A percentile compares a stretch with the other conserved stretches of the same genome.
Evolutionary conservation across 2,329 filamentous ascomycete species (phyloP).

Genomic region (Trichoderma gracile): DNA sequence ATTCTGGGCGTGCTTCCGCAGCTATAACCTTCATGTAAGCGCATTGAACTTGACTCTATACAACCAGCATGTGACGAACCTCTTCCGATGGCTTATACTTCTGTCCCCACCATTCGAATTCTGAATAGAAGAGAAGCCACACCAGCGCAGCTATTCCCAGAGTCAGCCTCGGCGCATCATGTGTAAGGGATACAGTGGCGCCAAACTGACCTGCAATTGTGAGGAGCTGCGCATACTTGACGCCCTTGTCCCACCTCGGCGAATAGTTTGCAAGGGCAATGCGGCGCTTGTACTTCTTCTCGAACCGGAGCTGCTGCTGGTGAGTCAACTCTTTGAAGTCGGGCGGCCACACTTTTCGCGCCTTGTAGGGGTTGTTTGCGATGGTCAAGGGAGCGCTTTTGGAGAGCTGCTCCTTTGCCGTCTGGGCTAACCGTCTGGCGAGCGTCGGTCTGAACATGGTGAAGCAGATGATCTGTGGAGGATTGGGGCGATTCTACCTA

Average conservation of each 20-base stretch:
- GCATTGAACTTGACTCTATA: background rate
- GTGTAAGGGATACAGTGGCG: too few species aligned
- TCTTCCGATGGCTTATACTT: constrained; percentile 47
- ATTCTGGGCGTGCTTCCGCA: constrained; percentile 41
- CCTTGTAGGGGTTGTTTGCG: constrained; percentile 60
- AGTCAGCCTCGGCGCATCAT: constrained; percentile 1
- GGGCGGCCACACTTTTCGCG: constrained; percentile 76
- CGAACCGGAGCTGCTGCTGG: constrained; percentile 75
- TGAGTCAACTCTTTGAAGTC: constrained; percentile 68
- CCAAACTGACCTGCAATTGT: constrained; percentile 55
- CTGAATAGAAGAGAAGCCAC: constrained; percentile 45
- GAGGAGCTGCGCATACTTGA: constrained; percentile 64
- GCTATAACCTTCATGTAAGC: constrained; percentile 32
- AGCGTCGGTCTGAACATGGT: constrained; percentile 41
- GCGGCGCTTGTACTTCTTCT: constrained; percentile 75
- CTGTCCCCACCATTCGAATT: constrained; percentile 48
- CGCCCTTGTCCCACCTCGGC: constrained; percentile 64
- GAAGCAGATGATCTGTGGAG: constrained; percentile 1
- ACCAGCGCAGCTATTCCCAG: constrained; percentile 38
- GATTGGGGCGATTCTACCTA: background rate
- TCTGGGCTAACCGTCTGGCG: constrained; percentile 39
- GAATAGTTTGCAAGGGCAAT: constrained; percentile 61
- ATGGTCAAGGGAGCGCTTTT: constrained; percentile 38
- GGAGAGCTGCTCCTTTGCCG: constrained; percentile 34
- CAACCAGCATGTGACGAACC: constrained; percentile 32